Conservation (phyloP, 306 rosid species). For the Pachyrhizus erosus region DNA sequence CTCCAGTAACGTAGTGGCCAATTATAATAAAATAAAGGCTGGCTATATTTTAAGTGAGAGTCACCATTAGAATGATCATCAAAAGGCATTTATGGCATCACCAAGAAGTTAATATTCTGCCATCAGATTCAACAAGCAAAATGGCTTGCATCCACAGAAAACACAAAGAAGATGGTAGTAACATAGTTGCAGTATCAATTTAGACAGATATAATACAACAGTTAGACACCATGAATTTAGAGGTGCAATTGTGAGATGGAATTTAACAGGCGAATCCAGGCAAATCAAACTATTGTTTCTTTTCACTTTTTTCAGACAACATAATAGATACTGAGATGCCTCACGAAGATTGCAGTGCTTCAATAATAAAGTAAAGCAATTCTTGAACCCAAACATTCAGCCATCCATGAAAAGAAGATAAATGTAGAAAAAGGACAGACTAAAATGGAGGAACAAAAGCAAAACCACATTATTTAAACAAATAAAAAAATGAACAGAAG, state of each 20-base stretch:
- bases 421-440: background rate
- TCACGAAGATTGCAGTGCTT: background rate
- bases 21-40: background rate
- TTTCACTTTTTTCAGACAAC: background rate
- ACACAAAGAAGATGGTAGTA: background rate
- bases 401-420: slow-evolving; percentile 4
- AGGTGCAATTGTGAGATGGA: background rate
- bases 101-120: slow-evolving; percentile 16
- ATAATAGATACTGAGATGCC: background rate
- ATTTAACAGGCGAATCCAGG: background rate
- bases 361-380: background rate
- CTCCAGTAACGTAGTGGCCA: background rate
- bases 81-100: background rate
- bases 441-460: background rate
- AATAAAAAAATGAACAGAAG: background rate
- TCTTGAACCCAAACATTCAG: background rate
- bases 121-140: background rate
- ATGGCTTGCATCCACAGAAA: background rate
- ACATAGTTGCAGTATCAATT: background rate
- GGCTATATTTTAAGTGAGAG: background rate
- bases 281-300: background rate
- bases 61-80: background rate
- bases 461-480: background rate
- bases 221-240: background rate
- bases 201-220: background rate